Base-by-base conservation (phyloP, 169 alveolate species). In the Eimeria necatrix region DNA sequence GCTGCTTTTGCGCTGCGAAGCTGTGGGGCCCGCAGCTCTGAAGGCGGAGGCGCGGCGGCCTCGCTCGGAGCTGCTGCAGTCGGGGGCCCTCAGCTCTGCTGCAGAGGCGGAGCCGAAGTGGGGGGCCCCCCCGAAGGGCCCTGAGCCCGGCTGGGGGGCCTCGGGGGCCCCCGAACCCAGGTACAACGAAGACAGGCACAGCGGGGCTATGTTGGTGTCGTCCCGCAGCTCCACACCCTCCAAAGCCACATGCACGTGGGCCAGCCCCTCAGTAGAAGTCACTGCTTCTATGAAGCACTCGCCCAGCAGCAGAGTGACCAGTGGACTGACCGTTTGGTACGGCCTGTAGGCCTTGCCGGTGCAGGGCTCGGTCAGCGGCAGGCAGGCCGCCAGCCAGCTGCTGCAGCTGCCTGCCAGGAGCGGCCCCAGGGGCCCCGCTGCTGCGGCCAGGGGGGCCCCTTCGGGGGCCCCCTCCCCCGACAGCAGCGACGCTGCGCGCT, bases 141-240 rank as follows among this genome's bases (percentile, higher is more conserved):
- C 87, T 48, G 89, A 26, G 70, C 49, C 89, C 4, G 20, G 22
- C 32, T 4, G 93, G 2, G 93, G 32, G 71, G 2, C 22, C 60
- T 83, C 46, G 1, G 26, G 8, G 60, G 52, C 91, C 8, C 85
- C 94, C 74, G 53, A 52, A n/a, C 94, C 94, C 4, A 41, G n/a
- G 80, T 73, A 89, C 53, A 89, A 68, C 4, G 59, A 59, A 60
- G 85, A 89, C 48, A 89, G 83, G 49, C 78, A 73, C 73, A 89
- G 61, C 26, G 94, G 94, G 16, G 94, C 94, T 4, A 89, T 73
- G 64, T 89, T 89, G 46, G 94, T 89, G 53, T 89, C 94, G 80
- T 89, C 94, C 2, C 94, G 59, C 4, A 89, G 6, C 89, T 52
- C 68, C 2, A 76, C 68, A 9, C 94, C 89, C 22, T 73, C 51